Conservation (phyloP, 179 eudicot genomes). For the Beta lomatogona region DNA sequence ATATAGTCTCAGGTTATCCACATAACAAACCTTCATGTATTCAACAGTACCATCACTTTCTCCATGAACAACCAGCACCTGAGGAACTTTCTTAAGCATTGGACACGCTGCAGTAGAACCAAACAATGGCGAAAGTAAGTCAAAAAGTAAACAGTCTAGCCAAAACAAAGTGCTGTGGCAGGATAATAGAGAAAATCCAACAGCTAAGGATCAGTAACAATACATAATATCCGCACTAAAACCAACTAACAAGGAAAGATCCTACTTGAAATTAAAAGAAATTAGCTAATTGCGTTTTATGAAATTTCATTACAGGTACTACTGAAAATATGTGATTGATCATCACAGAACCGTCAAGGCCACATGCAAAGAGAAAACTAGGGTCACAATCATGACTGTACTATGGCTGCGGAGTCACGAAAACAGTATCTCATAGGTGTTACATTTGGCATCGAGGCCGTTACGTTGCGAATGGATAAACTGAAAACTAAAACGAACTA, state of each 20-base stretch:
- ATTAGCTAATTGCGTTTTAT: neutral
- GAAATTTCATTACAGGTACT: neutral
- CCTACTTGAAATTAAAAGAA: neutral
- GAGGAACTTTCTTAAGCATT: constrained; percentile 72
- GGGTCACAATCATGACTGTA: neutral
- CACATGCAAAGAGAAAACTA: neutral
- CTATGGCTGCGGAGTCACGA: neutral
- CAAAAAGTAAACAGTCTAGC: neutral
- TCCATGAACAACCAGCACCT: constrained; percentile 88
- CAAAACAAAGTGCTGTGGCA: neutral
- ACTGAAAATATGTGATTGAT: neutral
- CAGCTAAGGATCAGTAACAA: neutral
- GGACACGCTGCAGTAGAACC: constrained; percentile 67
- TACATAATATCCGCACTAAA: neutral
- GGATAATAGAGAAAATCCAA: constrained; percentile 3
- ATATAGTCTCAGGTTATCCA: neutral
- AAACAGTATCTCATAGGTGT: neutral
- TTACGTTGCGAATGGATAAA: too few species aligned
- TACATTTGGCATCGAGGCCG: neutral
- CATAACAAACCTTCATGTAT: constrained; percentile 70
- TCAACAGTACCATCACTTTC: constrained; percentile 80
- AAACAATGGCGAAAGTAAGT: constrained; percentile 15
- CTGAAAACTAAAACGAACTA: neutral
- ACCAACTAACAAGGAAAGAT: neutral
- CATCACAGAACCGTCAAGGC: neutral